phyloP scores from a whole-genome alignment of 805 yeast species.

The Pichia deserticola region DNA sequence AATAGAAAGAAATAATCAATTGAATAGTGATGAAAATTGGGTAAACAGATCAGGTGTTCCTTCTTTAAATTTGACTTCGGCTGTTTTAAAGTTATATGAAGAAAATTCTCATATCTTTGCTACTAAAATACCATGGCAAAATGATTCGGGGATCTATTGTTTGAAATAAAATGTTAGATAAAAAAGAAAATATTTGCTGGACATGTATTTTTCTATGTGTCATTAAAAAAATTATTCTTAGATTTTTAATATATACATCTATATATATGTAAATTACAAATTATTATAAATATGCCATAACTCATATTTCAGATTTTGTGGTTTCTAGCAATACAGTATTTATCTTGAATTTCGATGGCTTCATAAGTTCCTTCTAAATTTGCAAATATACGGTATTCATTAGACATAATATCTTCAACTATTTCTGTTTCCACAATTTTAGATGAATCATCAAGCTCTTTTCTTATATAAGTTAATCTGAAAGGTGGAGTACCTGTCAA shows the following conservation, averaged over 20 bases:
- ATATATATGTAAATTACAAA: too few relatives aligned
- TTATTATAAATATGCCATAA: too few relatives aligned
- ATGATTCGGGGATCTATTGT: conserved; percentile 1
- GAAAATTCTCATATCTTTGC: background rate
- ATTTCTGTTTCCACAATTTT: conserved; percentile 45
- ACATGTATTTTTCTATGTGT: background rate
- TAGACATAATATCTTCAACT: conserved; percentile 61
- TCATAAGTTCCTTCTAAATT: conserved; percentile 91
- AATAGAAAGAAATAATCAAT: background rate
- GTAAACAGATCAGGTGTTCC: conserved; percentile 8
- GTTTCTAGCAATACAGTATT: conserved; percentile 51
- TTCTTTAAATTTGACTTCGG: background rate
- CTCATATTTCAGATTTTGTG: conserved; percentile 5
- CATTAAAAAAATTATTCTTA: background rate
- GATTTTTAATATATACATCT: too few relatives aligned
- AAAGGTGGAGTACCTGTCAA: conserved; percentile 91
- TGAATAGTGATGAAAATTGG: conserved; percentile 10
- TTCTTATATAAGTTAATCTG: conserved; percentile 74
- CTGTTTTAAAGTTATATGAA: background rate
- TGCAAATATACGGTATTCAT: conserved; percentile 65
- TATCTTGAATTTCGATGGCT: conserved; percentile 84
- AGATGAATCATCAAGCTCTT: conserved; percentile 30
- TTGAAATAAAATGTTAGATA: background rate
- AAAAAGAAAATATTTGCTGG: too few relatives aligned
- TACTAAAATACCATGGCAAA: background rate